Evolutionary conservation across 1,284 basidiomycete species (phyloP), one percentile per base, ranked within the genome.

Genomic region (Ustilago shanxiensis): DNA sequence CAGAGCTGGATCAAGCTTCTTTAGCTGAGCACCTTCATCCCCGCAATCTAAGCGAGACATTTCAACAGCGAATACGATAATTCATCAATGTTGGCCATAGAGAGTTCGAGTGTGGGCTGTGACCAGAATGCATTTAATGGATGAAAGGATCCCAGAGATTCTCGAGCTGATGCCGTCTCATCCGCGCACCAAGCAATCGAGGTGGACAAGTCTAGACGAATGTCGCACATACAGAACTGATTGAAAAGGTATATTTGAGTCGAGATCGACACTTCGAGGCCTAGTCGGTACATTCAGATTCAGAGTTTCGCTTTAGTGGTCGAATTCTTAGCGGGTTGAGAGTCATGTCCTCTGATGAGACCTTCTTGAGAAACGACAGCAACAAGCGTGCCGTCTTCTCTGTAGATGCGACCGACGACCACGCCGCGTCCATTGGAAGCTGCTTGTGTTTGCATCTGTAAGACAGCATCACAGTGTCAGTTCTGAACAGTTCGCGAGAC

Each of bases 401-500:
- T 60, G 62, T 86, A 86, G 26, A 85, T 71, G 4, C 84, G 64
- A 3, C 80, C 83, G 6, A 83, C 37, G 9, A 78, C 77, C 6
- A 86, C 72, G 20, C 83, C 83, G 14, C 84, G 71, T 1, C 84
- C 84, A 51, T 83, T 79, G 9, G 66, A 73, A 9, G 73, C 72
- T 1, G 82, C 83, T 66, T 86, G 84, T 8, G 80, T 79, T 64
- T 86, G 83, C 75, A 84, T 80, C 77, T 81, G 63, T 28, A 10
- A 11, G 13, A 52, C 11, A 24, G 26, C 29, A 44, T 11, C 18
- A 22, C 6, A 54, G 35, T 20, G 60, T 51, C 33, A 63, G 39
- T 55, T 39, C 6, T 51, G 9, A 29, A 35, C 53, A 7, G 16
- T 5, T 20, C 6, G 35, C 29, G 44, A 8, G 9, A 39, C 14